A percentile compares a stretch with the other conserved stretches of the same genome.
Evolutionary conservation across 331 rosid species (phyloP).

Genomic region (Erythrophleum ivorense): DNA sequence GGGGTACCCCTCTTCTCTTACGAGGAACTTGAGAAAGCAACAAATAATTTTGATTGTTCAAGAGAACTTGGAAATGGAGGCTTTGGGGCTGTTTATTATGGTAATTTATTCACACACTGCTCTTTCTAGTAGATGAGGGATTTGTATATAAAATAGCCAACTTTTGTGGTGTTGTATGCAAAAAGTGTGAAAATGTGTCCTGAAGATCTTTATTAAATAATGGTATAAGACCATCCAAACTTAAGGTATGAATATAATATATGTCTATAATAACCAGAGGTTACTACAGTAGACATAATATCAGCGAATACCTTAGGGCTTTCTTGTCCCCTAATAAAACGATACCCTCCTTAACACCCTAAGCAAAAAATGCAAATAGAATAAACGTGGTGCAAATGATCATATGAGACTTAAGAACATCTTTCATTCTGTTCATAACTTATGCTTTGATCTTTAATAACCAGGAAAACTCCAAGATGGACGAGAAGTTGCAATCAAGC

Average conservation of each 20-base stretch:
- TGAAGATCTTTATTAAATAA: too few relatives aligned
- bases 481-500: conserved; percentile 63
- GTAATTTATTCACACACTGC: conserved; percentile 35
- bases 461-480: conserved; percentile 63
- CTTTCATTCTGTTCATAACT: not conserved
- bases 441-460: not conserved
- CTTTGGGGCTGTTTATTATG: conserved; percentile 59
- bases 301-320: not conserved
- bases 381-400: too few relatives aligned
- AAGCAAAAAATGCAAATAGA: not conserved
- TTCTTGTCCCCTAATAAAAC: not conserved
- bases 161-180: not conserved
- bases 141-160: too few relatives aligned
- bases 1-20: conserved; percentile 56
- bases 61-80: conserved; percentile 70
- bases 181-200: not conserved
- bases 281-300: not conserved
- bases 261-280: not conserved
- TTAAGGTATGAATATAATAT: not conserved
- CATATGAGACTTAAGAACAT: not conserved
- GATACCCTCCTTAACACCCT: not conserved
- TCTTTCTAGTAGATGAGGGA: not conserved
- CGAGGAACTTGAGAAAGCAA: conserved; percentile 60
- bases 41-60: conserved; percentile 51
- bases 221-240: not conserved